Evolutionary conservation across 495 filamentous ascomycete genomes (phyloP), one percentile per base, ranked within the genome.

Genomic region (Annulohypoxylon moriforme): DNA sequence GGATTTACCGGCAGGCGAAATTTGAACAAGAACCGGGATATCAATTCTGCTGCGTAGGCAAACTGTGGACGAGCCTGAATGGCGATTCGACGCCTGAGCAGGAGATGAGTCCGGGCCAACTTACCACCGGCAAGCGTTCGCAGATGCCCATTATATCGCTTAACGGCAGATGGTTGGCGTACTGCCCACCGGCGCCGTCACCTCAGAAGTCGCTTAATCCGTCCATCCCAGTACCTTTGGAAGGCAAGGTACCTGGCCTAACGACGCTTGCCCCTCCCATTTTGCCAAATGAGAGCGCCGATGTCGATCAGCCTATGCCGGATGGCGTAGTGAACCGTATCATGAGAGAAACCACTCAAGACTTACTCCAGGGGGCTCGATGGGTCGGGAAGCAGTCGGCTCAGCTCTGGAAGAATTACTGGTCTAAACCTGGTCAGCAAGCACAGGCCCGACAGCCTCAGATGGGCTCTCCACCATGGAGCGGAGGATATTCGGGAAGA

Each of bases 401-500:
- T 68, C 93, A 96, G 72, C 91, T 90, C 0, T 96, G 93, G 89
- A 94, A 93, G 71, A 93, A 85, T 72, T 98, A 98, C 79, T 96
- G 93, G 92, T 92, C 91, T 62, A 90, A 89, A 67, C 65, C 75
- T n/a, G 73, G 69, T 44, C 71, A 81, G 40, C 80, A 83, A 75
- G 16, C 74, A 46, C 79, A 66, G 38, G 64, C 72, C 16, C 83
- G 83, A 53, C 84, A 87, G 67, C 49, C 74, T 22, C 64, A 78
- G 33, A 60, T 73, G 50, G 79, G 79, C 29, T 83, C 81, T 14
- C 78, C 80, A 10, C 77, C 77, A 14, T 85, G 83, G 83, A 81
- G 73, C 13, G 72, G 75, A 31, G 76, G 74, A 34, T 77, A 75
- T 38, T 31, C 78, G 57, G 66, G 69, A 34, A 76, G 76, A 49